Conservation (phyloP, 352 stramenopile species). For the Phytophthora fragariaefolia region DNA sequence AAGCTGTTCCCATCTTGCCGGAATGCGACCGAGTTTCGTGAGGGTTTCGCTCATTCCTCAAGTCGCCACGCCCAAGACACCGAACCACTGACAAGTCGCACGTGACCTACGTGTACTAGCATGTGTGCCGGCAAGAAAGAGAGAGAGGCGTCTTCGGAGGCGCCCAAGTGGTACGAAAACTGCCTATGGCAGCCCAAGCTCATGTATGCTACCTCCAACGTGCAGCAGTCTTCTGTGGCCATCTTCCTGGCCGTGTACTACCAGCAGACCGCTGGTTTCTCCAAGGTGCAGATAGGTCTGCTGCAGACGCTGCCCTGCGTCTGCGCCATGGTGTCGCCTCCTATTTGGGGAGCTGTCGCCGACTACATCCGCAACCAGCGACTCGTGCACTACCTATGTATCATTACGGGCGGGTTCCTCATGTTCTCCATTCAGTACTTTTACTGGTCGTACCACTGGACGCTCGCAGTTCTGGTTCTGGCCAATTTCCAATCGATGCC, state of each 20-base stretch:
- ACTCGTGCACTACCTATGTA: slow-evolving; percentile 63
- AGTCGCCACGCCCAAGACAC: slow-evolving; percentile 15
- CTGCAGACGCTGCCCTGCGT: slow-evolving; percentile 70
- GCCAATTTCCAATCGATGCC: slow-evolving; percentile 65
- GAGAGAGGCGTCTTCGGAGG: slow-evolving; percentile 4
- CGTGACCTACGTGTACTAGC: slow-evolving; percentile 9
- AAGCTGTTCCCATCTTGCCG: slow-evolving; percentile 24
- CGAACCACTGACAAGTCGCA: slow-evolving; percentile 8
- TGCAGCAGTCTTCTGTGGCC: slow-evolving; percentile 61
- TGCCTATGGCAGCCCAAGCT: slow-evolving; percentile 66
- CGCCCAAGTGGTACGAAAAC: slow-evolving; percentile 34
- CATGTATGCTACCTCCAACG: slow-evolving; percentile 73
- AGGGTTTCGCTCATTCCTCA: slow-evolving; percentile 27
- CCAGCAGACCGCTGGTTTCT: slow-evolving; percentile 61
- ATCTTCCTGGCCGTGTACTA: slow-evolving; percentile 82
- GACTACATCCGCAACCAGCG: slow-evolving; percentile 67
- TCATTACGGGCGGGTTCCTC: slow-evolving; percentile 59
- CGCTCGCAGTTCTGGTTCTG: slow-evolving; percentile 49
- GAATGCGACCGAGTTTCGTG: slow-evolving; percentile 8
- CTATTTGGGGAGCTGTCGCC: slow-evolving; percentile 70
- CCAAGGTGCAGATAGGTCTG: slow-evolving; percentile 77
- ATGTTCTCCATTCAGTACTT: slow-evolving; percentile 65
- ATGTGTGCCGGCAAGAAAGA: slow-evolving; percentile 24
- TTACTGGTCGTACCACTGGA: slow-evolving; percentile 50
- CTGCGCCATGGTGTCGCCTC: slow-evolving; percentile 65